Base-by-base conservation (phyloP, 371 early-diverging fungal species). In the Blastocladiella emersonii region DNA sequence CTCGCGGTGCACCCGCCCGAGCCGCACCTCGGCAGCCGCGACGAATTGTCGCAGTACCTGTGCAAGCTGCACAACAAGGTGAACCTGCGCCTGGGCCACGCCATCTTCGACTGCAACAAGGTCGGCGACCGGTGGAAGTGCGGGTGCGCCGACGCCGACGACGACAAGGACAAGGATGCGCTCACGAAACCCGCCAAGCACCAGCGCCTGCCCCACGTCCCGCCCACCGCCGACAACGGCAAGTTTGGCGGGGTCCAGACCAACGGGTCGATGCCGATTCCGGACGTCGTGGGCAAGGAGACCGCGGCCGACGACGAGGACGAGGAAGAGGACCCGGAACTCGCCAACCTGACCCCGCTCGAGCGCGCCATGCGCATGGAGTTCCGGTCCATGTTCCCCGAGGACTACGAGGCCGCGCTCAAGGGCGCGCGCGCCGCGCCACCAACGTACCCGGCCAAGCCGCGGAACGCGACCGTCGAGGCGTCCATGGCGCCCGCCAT, bases 61-160 rank as follows among this genome's bases (percentile, higher is more conserved):
- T 99, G 99, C 74, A 78, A 85, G 55, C 80, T 91, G 61, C 99
- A 99, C 75, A 99, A 99, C 74, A 85, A 91, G 69, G 98, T 98
- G 35, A 99, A 99, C 71, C 86, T 78, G 64, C 78, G 90, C 70
- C 74, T 95, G 51, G 92, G 90, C 13, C 98, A 98, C 72, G 82
- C 85, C 1, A 70, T 76, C 45, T 97, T 98, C 78, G 98, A 99
- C 72, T 99, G 99, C 73, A 74, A 79, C 27, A 87, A 86, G 68
- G 86, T 95, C 4, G 88, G 89, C 73, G 93, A 95, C 69, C 76
- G 97, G 44, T 99, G 98, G 99, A 59, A 59, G 43, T 59, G 59
- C 32, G 59, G 59, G 43, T 59, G 59, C 21, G 59, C 59, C 27
- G 59, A 37, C 27, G 37, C n/a, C 15, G 59, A 59, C 51, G 51